Percentiles rank a stretch among this genome's conserved stretches.
Evolutionary conservation across 225 moss, liverwort and hornwort genomes (phyloP).

Genomic region (Thuidium tamariscinum): DNA sequence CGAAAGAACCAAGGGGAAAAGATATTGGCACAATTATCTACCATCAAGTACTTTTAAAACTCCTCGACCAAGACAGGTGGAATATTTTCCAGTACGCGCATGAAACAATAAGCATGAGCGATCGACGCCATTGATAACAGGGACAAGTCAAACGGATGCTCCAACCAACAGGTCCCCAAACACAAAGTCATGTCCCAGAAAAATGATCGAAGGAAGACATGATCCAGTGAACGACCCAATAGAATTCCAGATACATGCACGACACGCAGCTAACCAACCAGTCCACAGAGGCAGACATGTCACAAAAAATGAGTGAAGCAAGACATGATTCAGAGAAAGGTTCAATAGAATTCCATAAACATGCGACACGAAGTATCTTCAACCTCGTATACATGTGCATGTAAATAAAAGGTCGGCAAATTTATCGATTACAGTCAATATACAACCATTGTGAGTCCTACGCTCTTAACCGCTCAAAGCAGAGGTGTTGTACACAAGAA

Average conservation of each 20-base stretch:
- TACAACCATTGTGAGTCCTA: neutral
- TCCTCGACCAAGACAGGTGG: neutral
- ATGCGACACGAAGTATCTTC: neutral
- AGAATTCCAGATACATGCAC: neutral
- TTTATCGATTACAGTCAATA: neutral
- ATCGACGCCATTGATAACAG: neutral
- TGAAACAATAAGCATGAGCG: neutral
- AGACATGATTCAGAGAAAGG: too few species aligned
- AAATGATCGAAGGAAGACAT: too few species aligned
- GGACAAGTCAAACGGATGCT: too few species aligned
- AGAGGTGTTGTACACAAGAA: constrained; percentile 74
- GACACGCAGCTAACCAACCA: neutral
- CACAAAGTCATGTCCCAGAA: neutral
- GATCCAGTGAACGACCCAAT: neutral
- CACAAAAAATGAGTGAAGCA: neutral
- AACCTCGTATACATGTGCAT: neutral
- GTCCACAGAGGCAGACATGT: neutral
- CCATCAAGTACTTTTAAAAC: neutral
- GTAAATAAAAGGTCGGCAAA: neutral
- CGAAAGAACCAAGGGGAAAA: neutral
- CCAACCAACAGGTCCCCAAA: too few species aligned
- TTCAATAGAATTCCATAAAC: too few species aligned
- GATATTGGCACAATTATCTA: neutral
- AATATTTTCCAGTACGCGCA: too few species aligned
- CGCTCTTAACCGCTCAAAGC: constrained; percentile 28